Conservation (phyloP, 1,284 basidiomycete species). For the Sparassis latifolia region DNA sequence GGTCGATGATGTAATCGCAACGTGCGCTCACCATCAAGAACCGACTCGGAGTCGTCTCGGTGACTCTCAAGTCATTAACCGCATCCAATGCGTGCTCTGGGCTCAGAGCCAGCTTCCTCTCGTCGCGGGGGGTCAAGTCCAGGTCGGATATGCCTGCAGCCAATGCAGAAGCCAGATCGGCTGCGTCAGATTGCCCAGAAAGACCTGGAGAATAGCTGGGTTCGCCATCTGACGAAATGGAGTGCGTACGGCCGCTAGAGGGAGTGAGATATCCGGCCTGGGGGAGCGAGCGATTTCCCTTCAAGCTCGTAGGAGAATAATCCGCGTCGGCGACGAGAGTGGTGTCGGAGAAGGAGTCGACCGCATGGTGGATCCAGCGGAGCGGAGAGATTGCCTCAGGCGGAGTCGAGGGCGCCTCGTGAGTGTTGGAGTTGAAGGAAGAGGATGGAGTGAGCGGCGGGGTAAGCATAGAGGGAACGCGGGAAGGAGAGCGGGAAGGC, state of each 20-base stretch:
- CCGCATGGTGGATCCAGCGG: conserved; percentile 12
- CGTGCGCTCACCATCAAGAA: conserved; percentile 14
- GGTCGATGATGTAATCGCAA: background rate
- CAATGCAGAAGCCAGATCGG: conserved; percentile 5
- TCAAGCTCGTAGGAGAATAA: conserved; percentile 5
- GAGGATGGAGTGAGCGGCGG: conserved; percentile 27
- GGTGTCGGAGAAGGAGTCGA: conserved; percentile 3
- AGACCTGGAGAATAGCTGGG: conserved; percentile 2
- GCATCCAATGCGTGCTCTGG: conserved; percentile 4
- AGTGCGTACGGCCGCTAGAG: conserved; percentile 16
- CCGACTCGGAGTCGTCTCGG: conserved; percentile 10
- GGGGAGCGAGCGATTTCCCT: conserved; percentile 4
- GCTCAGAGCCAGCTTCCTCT: conserved; percentile 8
- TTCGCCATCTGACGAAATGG: conserved; percentile 14
- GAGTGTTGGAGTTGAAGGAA: conserved; percentile 19
- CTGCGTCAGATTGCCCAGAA: background rate
- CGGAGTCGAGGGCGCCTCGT: conserved; percentile 21
- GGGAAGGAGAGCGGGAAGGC: conserved; percentile 10
- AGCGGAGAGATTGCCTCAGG: conserved; percentile 16
- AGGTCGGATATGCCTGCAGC: conserved; percentile 10
- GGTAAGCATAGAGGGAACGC: conserved; percentile 15
- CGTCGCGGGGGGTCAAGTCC: conserved; percentile 18
- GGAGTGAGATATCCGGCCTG: conserved; percentile 17
- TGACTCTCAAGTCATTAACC: conserved; percentile 6
- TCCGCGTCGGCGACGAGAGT: background rate